These are phyloP conservation scores for Allodekkera sacchari DNA, from an alignment of 805 yeast species.

Conservation along the genomic window DNA sequence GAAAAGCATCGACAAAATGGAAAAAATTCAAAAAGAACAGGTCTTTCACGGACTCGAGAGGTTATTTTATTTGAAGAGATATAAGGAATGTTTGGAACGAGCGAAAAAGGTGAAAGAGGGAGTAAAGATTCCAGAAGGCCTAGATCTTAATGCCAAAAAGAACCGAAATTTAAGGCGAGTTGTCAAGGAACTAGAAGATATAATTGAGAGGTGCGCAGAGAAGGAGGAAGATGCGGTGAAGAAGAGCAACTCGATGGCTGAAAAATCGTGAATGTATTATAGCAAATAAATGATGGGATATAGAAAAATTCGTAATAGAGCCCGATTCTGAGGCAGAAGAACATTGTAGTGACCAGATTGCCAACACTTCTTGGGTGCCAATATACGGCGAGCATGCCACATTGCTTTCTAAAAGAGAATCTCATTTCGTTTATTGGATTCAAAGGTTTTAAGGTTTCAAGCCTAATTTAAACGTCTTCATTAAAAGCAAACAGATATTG, in stretches of 20 bases:
- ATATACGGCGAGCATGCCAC: too few species aligned
- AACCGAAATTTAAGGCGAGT: slow-evolving; percentile 40
- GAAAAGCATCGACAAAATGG: slow-evolving; percentile 19
- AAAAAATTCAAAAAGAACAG: slow-evolving; percentile 48
- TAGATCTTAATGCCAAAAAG: slow-evolving; percentile 25
- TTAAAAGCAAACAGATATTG: too few species aligned
- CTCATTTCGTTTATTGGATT: too few species aligned
- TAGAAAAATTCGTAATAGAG: too few species aligned
- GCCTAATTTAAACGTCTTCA: too few species aligned
- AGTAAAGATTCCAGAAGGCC: slow-evolving; percentile 17
- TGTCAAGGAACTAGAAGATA: slow-evolving; percentile 39
- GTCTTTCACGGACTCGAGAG: slow-evolving; percentile 55
- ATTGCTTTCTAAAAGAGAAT: too few species aligned
- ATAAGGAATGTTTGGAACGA: slow-evolving; percentile 39
- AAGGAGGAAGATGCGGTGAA: background rate
- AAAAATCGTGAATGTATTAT: background rate
- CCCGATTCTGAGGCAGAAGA: too few species aligned
- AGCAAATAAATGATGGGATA: too few species aligned
- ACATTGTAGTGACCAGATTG: too few species aligned
- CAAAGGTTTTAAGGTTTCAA: too few species aligned
- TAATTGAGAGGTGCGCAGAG: slow-evolving; percentile 31
- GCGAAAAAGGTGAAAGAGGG: slow-evolving; percentile 26
- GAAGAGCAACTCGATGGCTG: background rate
- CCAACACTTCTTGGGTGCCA: too few species aligned
- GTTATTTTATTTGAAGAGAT: slow-evolving; percentile 49